These are phyloP conservation scores for Fulvia fulva DNA, from an alignment of 2,329 filamentous ascomycete species.

Conservation along the genomic window DNA sequence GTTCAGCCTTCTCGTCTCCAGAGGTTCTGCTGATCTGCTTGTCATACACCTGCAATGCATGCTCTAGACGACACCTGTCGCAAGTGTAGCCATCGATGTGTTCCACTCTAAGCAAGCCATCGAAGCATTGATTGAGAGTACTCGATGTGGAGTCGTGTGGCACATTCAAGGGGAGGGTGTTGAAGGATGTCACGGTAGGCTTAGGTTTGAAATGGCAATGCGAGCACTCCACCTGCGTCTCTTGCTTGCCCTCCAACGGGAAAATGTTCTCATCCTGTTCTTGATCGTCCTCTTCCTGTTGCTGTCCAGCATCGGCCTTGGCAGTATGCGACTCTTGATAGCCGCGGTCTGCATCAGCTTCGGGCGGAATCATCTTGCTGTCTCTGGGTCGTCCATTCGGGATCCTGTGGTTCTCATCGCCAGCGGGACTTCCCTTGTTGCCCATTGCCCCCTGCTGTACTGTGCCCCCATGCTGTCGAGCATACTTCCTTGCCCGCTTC, in stretches of 20 bases:
- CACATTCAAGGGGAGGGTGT: conserved; percentile 86
- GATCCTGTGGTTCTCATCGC: conserved; percentile 1
- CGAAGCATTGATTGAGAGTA: conserved; percentile 81
- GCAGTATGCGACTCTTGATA: conserved; percentile 19
- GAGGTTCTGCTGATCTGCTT: conserved; percentile 57
- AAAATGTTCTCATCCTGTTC: conserved; percentile 64
- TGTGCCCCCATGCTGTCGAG: conserved; percentile 31
- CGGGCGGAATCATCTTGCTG: conserved; percentile 14
- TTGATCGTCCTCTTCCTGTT: conserved; percentile 35
- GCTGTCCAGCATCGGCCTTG: conserved; percentile 12
- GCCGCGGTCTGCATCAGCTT: conserved; percentile 11
- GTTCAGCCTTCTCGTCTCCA: conserved; percentile 38
- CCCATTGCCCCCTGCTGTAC: neutral
- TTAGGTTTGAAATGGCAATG: conserved; percentile 87
- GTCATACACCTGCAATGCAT: conserved; percentile 65
- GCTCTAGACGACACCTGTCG: conserved; percentile 82
- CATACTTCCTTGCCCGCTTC: conserved; percentile 63
- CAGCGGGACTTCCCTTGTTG: neutral
- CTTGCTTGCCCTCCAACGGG: conserved; percentile 84
- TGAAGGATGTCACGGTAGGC: conserved; percentile 78
- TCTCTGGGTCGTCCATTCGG: conserved; percentile 10
- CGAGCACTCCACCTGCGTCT: conserved; percentile 92
- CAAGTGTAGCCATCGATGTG: conserved; percentile 97
- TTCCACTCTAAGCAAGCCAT: conserved; percentile 90
- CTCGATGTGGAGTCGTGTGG: conserved; percentile 70